Evolutionary conservation across 176 grass and related monocot species (phyloP).

Genomic region (Cenchrus purpureus): DNA sequence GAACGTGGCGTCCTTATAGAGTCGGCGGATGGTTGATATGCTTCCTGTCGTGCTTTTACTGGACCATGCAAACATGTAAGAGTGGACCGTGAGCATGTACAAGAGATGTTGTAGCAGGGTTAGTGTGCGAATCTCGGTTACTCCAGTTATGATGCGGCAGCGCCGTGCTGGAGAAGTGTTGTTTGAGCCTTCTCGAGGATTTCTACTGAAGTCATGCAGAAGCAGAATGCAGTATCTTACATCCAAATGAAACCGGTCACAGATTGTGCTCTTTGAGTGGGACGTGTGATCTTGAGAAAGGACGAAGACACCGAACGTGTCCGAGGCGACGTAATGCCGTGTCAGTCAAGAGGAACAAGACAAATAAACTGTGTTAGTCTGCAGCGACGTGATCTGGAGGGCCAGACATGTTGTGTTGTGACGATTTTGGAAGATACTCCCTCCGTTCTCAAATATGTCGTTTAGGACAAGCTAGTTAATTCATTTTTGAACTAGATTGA

Average conservation of each 20-base stretch:
- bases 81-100: conserved; percentile 4
- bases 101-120: neutral
- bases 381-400: conserved; percentile 4
- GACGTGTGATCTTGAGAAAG: neutral
- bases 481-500: no score
- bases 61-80: conserved; percentile 3
- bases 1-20: neutral
- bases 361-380: neutral
- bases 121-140: neutral
- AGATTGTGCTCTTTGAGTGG: neutral
- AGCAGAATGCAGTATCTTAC: neutral
- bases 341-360: neutral
- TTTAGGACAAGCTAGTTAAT: no score
- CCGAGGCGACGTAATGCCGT: neutral
- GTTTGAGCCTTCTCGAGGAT: neutral
- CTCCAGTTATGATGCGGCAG: neutral
- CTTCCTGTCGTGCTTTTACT: neutral
- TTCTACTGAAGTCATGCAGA: neutral
- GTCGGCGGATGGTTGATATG: conserved; percentile 14
- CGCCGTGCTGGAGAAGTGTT: no score
- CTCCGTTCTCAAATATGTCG: no score
- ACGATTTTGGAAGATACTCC: no score
- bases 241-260: neutral
- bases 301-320: neutral
- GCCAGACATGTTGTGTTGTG: no score